Evolutionary conservation across 2,329 filamentous ascomycete species (phyloP).

Genomic region (Alternaria arborescens): DNA sequence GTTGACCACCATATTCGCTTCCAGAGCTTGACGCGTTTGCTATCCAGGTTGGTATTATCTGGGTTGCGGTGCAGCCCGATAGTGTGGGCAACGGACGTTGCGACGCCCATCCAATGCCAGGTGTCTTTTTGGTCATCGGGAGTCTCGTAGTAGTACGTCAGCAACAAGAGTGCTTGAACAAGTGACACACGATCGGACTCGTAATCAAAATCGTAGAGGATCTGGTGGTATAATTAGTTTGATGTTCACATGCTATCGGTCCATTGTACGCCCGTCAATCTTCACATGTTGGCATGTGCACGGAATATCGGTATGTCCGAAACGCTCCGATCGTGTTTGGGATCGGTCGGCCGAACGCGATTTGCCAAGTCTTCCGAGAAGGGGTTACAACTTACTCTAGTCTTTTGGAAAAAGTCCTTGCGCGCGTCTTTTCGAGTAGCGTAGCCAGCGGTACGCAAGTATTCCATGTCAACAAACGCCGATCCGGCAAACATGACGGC

Average conservation of each 20-base stretch:
- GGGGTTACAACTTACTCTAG: slow-evolving; percentile 68
- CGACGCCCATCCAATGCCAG: slow-evolving; percentile 99
- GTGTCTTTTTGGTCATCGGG: slow-evolving; percentile 97
- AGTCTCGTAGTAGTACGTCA: slow-evolving; percentile 98
- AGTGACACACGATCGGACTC: slow-evolving; percentile 88
- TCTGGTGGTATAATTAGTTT: slow-evolving; percentile 55
- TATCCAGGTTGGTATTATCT: slow-evolving; percentile 76
- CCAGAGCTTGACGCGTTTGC: slow-evolving; percentile 80
- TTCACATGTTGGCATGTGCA: slow-evolving; percentile 23
- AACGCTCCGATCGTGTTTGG: slow-evolving; percentile 8
- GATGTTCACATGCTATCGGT: slow-evolving; percentile 2
- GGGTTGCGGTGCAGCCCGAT: slow-evolving; percentile 92
- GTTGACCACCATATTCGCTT: slow-evolving; percentile 98
- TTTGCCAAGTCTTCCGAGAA: slow-evolving; percentile 12
- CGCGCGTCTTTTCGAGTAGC: slow-evolving; percentile 79
- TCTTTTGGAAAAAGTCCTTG: slow-evolving; percentile 88
- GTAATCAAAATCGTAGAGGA: slow-evolving; percentile 95
- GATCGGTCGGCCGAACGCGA: slow-evolving; percentile 19
- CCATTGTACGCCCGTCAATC: neutral
- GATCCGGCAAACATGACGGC: slow-evolving; percentile 94
- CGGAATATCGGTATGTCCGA: slow-evolving; percentile 17
- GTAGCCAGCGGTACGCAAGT: slow-evolving; percentile 80
- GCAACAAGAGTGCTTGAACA: slow-evolving; percentile 85
- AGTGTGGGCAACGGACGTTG: slow-evolving; percentile 89
- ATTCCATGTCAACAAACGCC: slow-evolving; percentile 83